Base-by-base conservation (phyloP, 2,329 filamentous ascomycete genomes). In the Arachnomyces sp. region DNA sequence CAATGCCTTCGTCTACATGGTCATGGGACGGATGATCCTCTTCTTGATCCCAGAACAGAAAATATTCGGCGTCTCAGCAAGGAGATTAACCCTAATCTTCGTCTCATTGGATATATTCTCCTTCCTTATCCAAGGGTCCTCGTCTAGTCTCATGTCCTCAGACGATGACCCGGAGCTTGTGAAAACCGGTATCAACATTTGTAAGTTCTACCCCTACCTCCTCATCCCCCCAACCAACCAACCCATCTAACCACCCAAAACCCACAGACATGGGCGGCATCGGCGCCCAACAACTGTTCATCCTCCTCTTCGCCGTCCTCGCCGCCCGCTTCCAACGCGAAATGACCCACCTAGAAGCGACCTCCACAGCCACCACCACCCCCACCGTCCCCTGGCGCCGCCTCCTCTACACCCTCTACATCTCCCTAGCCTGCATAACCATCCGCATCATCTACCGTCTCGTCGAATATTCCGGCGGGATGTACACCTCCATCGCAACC, bases 381-480 rank as follows among this genome's bases (percentile, higher is more conserved):
- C 32, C 55, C 47, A 29, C 54, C 63, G n/a, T 52, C 48, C 29
- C 53, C 47, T 17, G 54, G 51, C 13, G 54, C 2, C 56, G 53
- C 1, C 60, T 72, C 2, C 58, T 79, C 3, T 49, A 61, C 37
- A 72, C 69, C 8, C 62, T 81, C 2, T 79, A 79, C 51, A 51
- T 59, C 29, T 73, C 68, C 43, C 68, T 68, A 7, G 40, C 50
- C 0, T 58, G 79, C 33, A 71, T 80, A 42, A 57, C 71, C 5
- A 54, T 64, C 1, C 69, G 77, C 15, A 79, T 74, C 40, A 65
- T 79, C 40, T 81, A 69, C 52, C 70, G 77, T 6, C 65, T 74
- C 0, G 65, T 76, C n/a, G 75, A 81, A 56, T 79, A 74, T 58
- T 78, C 77, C 46, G 65, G 63, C 37, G 53, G 72, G n/a, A 60